Conservation (phyloP, 164 flowering plant species). For the Macadamia integrifolia region DNA sequence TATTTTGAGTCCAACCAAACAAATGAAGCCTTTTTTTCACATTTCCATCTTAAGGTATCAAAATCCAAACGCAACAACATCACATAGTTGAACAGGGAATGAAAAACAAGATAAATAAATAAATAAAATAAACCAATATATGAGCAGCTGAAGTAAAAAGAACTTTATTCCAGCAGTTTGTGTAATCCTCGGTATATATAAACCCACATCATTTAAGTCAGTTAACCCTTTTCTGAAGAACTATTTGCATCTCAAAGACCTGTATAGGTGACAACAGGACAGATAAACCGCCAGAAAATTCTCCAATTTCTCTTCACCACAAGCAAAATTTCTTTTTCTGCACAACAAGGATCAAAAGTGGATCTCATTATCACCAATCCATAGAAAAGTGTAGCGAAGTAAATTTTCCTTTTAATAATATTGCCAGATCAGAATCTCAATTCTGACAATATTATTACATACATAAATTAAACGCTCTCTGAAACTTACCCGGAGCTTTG, state of each 20-base stretch:
- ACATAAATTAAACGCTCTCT: no score
- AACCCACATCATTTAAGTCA: neutral
- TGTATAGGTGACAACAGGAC: no score
- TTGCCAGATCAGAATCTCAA: neutral
- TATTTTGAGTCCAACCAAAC: no score
- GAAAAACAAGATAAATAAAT: neutral
- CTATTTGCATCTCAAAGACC: no score
- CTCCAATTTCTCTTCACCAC: slow-evolving; percentile 18
- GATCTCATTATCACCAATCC: neutral
- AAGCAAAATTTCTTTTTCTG: slow-evolving; percentile 59
- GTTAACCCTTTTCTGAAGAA: no score
- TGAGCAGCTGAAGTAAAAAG: neutral
- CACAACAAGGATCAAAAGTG: neutral
- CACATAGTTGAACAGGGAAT: no score
- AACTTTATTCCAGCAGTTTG: neutral
- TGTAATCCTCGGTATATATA: neutral
- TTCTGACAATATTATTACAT: no score
- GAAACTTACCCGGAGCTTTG: slow-evolving; percentile 51
- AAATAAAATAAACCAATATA: no score
- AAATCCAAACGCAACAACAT: no score
- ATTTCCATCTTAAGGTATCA: no score
- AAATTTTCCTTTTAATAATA: neutral
- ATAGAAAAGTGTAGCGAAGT: neutral
- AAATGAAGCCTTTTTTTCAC: no score
- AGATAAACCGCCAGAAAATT: neutral